These are phyloP conservation scores for Eimeria acervulina DNA, from an alignment of 169 alveolate genomes.

Conservation along the genomic window DNA sequence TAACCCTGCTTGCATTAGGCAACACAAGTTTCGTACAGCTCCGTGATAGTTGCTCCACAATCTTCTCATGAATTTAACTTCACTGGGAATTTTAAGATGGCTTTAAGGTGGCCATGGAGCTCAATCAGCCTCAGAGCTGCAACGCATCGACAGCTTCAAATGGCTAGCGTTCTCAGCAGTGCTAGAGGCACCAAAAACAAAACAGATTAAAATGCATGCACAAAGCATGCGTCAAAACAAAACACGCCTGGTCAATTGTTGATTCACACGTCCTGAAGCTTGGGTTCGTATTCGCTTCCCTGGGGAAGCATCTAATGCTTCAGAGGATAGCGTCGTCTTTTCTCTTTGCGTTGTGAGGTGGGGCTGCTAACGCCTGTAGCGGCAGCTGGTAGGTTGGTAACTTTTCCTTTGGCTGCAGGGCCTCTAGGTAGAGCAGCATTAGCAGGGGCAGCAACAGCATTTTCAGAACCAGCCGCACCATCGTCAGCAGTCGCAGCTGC, in stretches of 20 bases:
- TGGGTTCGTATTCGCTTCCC: not conserved
- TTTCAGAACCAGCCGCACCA: not conserved
- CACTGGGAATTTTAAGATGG: not conserved
- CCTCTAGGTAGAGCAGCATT: slow-evolving; percentile 17
- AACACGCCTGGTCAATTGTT: not conserved
- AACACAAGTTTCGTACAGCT: not conserved
- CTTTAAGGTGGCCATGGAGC: not conserved
- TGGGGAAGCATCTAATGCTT: not conserved
- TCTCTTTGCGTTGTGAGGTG: slow-evolving; percentile 34
- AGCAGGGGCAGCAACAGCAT: slow-evolving; percentile 17
- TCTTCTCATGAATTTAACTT: not conserved
- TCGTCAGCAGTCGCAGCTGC: not conserved
- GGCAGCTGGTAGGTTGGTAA: not conserved
- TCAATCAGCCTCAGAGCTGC: not conserved
- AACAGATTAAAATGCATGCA: not conserved
- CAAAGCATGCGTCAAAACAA: not conserved
- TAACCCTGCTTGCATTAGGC: not conserved
- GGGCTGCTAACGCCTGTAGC: slow-evolving; percentile 48
- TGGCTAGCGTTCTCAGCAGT: not conserved
- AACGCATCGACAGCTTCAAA: not conserved
- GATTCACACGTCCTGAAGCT: not conserved
- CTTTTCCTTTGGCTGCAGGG: not conserved
- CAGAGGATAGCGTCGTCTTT: slow-evolving; percentile 26
- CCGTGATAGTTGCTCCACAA: not conserved
- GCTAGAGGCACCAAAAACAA: not conserved